phyloP scores from a whole-genome alignment of 179 eudicot species.

The Beta macrorhiza region DNA sequence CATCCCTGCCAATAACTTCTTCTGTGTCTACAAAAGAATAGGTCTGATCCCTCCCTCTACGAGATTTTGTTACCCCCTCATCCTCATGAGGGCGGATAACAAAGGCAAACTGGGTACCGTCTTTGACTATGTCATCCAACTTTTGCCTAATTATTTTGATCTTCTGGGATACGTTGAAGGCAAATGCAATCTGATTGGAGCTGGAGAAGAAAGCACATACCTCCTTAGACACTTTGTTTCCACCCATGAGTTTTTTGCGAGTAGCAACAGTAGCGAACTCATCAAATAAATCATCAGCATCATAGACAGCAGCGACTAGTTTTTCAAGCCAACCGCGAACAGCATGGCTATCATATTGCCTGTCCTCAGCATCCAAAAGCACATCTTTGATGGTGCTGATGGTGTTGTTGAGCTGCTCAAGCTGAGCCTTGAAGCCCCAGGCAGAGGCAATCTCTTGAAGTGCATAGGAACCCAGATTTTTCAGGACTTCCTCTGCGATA shows the following conservation, averaged over 20 bases:
- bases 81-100: no score
- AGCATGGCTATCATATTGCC: conserved; percentile 9
- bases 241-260: not conserved
- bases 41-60: conserved; percentile 10
- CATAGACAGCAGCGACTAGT: conserved; percentile 22
- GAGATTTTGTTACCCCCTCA: no score
- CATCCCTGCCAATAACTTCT: conserved; percentile 20
- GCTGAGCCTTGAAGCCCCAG: conserved; percentile 13
- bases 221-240: not conserved
- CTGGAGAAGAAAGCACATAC: conserved; percentile 20
- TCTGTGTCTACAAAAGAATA: not conserved
- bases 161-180: no score
- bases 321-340: conserved; percentile 31
- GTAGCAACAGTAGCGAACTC: conserved; percentile 11
- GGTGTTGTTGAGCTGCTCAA: conserved; percentile 14
- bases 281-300: conserved; percentile 35
- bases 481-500: not conserved
- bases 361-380: conserved; percentile 29
- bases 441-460: conserved; percentile 18
- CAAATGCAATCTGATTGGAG: conserved; percentile 16
- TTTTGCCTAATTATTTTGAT: no score
- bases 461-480: conserved; percentile 22
- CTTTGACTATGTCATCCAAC: no score
- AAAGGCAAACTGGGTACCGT: no score
- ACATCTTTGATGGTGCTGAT: conserved; percentile 19